phyloP scores from a whole-genome alignment of 257 asterid genomes.

The Osmanthus fragrans region DNA sequence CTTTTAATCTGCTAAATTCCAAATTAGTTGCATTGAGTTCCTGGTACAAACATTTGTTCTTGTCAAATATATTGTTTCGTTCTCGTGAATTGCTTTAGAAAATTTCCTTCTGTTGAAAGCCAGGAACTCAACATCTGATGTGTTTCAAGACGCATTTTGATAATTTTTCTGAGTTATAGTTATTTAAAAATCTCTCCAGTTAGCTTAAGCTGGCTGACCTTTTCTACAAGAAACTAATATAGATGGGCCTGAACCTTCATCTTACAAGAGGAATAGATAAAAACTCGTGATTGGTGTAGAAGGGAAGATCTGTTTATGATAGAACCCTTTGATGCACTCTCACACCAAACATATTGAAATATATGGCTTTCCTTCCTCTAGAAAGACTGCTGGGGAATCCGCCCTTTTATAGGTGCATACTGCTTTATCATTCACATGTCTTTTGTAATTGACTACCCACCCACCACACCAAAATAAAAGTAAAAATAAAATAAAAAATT shows the following conservation, averaged over 20 bases:
- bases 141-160: not conserved
- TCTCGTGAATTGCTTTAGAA: not conserved
- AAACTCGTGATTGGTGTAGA: too few species aligned
- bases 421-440: not conserved
- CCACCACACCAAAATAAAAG: not conserved
- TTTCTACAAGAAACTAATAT: not conserved
- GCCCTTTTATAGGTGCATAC: too few species aligned
- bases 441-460: not conserved
- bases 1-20: not conserved
- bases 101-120: not conserved
- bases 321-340: too few species aligned
- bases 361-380: too few species aligned
- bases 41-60: not conserved
- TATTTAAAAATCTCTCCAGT: not conserved
- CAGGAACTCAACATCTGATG: not conserved
- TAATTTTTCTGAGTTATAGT: not conserved
- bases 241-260: constrained; percentile 6
- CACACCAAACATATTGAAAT: too few species aligned
- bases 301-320: too few species aligned
- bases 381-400: too few species aligned
- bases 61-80: not conserved
- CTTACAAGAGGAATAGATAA: not conserved
- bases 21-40: not conserved
- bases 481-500: not conserved
- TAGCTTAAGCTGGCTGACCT: not conserved